Evolutionary conservation across 2,329 filamentous ascomycete genomes (phyloP), one percentile per base, ranked within the genome.

Genomic region (Aspergillus alliaceus): DNA sequence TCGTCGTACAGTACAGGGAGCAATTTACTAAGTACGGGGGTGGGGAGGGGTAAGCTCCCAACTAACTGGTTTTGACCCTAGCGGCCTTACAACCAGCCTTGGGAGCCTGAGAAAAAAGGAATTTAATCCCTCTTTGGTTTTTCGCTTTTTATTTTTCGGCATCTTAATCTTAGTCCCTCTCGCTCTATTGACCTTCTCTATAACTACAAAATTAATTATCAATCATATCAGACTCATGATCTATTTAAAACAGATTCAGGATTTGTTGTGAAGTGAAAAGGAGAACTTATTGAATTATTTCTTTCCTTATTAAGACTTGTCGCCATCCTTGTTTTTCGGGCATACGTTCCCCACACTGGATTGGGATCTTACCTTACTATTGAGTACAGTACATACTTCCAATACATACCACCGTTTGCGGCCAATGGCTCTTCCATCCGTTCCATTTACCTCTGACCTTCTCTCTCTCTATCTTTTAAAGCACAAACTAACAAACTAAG

Each of bases 41-140:
- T 64, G 62, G 62, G 60, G 62, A 64, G 62, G 62, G 62, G 62
- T 64, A 63, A 60, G n/a, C n/a, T n/a, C n/a, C n/a, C n/a, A n/a
- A n/a, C n/a, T n/a, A 53, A 53, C 51, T 53, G 35, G 20, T 25
- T 34, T 46, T 27, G 12, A 25, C 27, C 35, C 51, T 53, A 53
- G 35, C 49, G 35, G 49, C 34, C 49, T 29, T 51, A 37, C 29
- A 51, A 24, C 42, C 44, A 18, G 7, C 32, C 25, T 12, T 31
- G 44, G 31, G 15, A 47, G 40, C 40, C 40, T 44, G 22, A 44
- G 22, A 22, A 42, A 15, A 22, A 22, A n/a, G n/a, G n/a, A n/a
- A n/a, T n/a, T n/a, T n/a, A n/a, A n/a, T n/a, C n/a, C n/a, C n/a
- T n/a, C n/a, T n/a, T n/a, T n/a, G n/a, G n/a, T n/a, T 37, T 37